Evolutionary conservation across 2,329 filamentous ascomycete genomes (phyloP), one percentile per base, ranked within the genome.

Genomic region (Aureobasidium leucospermi): DNA sequence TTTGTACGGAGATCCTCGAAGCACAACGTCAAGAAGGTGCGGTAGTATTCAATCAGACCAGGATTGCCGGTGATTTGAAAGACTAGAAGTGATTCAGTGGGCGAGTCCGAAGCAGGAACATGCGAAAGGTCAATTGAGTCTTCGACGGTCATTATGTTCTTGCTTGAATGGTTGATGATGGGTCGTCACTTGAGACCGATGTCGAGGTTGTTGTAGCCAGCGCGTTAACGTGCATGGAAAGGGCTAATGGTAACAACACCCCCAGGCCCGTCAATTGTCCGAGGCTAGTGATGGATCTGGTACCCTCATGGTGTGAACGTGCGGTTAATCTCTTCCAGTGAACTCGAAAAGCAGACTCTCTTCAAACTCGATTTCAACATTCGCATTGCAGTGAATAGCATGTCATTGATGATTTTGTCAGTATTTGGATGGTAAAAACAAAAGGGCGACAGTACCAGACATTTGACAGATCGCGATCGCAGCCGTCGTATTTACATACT

Each of bases 31-130:
- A 91, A 76, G 71, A 90, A 93, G 39, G 81, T 78, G 60, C 74
- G 75, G 72, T 93, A 93, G 78, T 89, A 93, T 59, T 80, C 82
- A 53, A 91, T 81, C 16, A 90, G 77, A 5, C 89, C 89, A 5
- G 89, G 89, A 64, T 93, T 93, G 19, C 89, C 89, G 31, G 86
- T 83, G 42, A 93, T 79, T 71, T 89, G 87, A 75, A 85, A 90
- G 65, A 92, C 75, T 52, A 91, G 80, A 5, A 70, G 46, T 13
- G 55, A 39, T 19, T 60, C 49, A 60, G 82, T 36, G 11, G 19
- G 6, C 6, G 39, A 9, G 13, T 9, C 7, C 13, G 32, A 31
- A 2, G 13, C 13, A 3, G 32, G 42, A 10, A 19, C 23, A 57
- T 57, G 32, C 19, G 41, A 19, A 19, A 57, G 42, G 1, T 46